Evolutionary conservation across 108 stramenopile genomes (phyloP), one percentile per base, ranked within the genome.

Genomic region (Schizochytrium sp.): DNA sequence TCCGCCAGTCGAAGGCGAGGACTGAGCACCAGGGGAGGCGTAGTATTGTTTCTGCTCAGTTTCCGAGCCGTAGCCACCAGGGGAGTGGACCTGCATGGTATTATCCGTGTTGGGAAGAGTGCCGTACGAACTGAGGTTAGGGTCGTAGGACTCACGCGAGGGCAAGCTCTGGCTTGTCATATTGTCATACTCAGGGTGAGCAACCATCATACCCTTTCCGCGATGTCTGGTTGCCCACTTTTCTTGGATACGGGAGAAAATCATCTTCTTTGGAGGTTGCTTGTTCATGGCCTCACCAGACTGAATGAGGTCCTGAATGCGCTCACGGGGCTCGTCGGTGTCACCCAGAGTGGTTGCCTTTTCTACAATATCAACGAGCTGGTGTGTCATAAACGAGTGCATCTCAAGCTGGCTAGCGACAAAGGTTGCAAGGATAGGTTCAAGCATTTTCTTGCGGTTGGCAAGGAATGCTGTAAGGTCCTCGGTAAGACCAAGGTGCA

Each of bases 391-490:
- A 2, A 55, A 83, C n/a, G 50, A 47, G 76, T 83, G 76, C 13
- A 83, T n/a, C 28, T 83, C 76, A 10, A 83, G 47, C 76, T 83
- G 76, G 50, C 50, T 83, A 12, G 76, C 76, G n/a, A 83, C 76
- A 28, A 83, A 83, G 28, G 76, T 28, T 7, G 76, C 19, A 28
- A 55, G 55, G 53, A 83, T 83, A 8, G 76, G 76, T 53, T 83
- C 76, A 17, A 83, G 53, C 50, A 83, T 83, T n/a, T 7, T 83
- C 47, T 55, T 55, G 15, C 76, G 5, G 3, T 83, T 55, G 53
- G 47, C 53, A 2, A n/a, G 55, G 40, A 83, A 55, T n/a, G 12
- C 5, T 53, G 47, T 42, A 10, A 83, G 76, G 28, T 83, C 76
- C 45, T 49, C 76, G 50, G 0, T 10, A 28, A 83, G 76, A 13